These are phyloP conservation scores for Vitis labrusca DNA, from an alignment of 164 flowering plant genomes.

Conservation along the genomic window DNA sequence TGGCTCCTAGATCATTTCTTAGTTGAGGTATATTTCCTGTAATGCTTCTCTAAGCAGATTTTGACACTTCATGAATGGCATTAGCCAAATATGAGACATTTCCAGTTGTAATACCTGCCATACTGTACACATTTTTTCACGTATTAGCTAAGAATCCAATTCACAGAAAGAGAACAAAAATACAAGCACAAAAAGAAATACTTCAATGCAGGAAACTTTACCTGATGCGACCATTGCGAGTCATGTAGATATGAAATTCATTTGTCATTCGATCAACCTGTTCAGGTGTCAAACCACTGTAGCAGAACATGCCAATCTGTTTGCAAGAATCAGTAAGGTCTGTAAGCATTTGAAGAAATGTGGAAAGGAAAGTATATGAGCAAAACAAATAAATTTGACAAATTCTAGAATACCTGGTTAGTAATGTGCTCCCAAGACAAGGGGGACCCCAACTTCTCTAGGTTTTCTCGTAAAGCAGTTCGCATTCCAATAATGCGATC, in stretches of 20 bases:
- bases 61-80: conserved; percentile 87
- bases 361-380: neutral
- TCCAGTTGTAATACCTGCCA: conserved; percentile 90
- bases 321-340: conserved; percentile 6
- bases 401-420: conserved; percentile 57
- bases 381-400: neutral
- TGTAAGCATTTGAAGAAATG: neutral
- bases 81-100: conserved; percentile 90
- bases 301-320: conserved; percentile 99
- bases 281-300: conserved; percentile 90
- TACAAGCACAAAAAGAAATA: neutral
- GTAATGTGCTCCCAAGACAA: conserved; percentile 94
- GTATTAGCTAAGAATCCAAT: conserved; percentile 4
- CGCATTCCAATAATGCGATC: conserved; percentile 95
- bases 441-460: conserved; percentile 81
- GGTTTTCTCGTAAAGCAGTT: conserved; percentile 67
- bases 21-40: neutral
- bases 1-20: too few relatives aligned
- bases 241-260: conserved; percentile 90
- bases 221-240: conserved; percentile 98
- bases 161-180: neutral
- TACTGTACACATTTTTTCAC: conserved; percentile 43
- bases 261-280: conserved; percentile 87
- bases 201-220: conserved; percentile 10
- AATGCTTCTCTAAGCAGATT: conserved; percentile 38